Evolutionary conservation across 768 basidiomycete genomes (phyloP), one percentile per base, ranked within the genome.

Genomic region (Boletus patriciae): DNA sequence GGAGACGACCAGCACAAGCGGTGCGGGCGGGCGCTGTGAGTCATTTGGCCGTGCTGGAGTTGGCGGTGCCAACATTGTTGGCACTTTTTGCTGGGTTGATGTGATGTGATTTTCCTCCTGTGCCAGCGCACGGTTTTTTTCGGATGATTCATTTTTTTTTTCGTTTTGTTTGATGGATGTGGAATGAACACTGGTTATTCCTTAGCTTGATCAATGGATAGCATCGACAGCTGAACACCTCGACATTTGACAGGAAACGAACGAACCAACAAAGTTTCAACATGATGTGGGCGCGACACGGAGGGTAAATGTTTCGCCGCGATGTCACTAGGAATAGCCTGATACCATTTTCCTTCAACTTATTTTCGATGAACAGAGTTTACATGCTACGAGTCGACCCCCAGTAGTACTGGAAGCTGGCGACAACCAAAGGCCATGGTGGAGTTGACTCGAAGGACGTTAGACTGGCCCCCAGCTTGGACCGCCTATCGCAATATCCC

Each of bases 31-130:
- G 19, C 27, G 25, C 25, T 23, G 19, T 37, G 42, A n/a, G 18
- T 4, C 6, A 8, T 25, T 27, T 11, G 37, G 15, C 19, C 19
- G 5, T 49, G 48, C 37, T 27, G 55, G 33, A 4, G 44, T 40
- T n/a, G 55, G 50, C 46, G 40, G 41, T 59, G 50, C 46, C n/a
- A 21, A 21, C 33, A 44, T 38, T 21, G 38, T 45, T 34, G n/a
- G 46, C 31, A 16, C 44, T 38, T 34, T 38, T 38, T 27, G 5
- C 16, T 43, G 42, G 37, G 21, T 31, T 52, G 47, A 45, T 50
- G 25, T 23, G 47, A 34, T 41, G 13, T 41, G 37, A 59, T 34
- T 23, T 23, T 25, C 38, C 11, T 37, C 42, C 52, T 54, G 57
- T 45, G 33, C 46, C 15, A 13, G 6, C 8, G 33, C 27, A 37